Evolutionary conservation across 768 basidiomycete genomes (phyloP).

Genomic region (Hemileccinum rubropunctum): DNA sequence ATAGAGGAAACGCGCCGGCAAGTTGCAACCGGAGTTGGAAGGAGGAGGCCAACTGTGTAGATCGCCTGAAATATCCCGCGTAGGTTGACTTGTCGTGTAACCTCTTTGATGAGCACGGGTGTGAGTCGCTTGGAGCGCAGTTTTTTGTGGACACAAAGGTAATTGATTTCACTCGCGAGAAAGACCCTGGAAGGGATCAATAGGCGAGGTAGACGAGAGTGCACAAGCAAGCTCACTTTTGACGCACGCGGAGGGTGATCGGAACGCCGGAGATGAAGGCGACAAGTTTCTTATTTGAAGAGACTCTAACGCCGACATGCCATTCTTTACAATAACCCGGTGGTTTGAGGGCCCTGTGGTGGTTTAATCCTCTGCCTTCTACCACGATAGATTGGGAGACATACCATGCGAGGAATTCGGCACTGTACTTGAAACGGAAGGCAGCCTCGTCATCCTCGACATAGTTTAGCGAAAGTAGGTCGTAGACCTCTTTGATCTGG

Average conservation of each 20-base stretch:
- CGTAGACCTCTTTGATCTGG: conserved; percentile 88
- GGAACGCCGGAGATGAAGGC: conserved; percentile 97
- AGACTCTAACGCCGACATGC: conserved; percentile 94
- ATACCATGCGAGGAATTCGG: conserved; percentile 91
- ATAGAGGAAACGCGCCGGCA: conserved; percentile 55
- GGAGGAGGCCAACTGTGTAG: conserved; percentile 90
- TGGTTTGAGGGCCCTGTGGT: conserved; percentile 82
- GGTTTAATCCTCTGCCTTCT: not conserved
- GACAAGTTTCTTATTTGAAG: conserved; percentile 88
- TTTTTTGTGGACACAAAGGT: conserved; percentile 97
- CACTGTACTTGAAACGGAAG: conserved; percentile 96
- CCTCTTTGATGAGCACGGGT: conserved; percentile 96
- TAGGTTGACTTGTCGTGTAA: conserved; percentile 89
- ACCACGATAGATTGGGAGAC: conserved; percentile 8
- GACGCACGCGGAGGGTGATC: conserved; percentile 77
- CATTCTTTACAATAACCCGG: conserved; percentile 93
- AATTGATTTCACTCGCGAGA: conserved; percentile 88
- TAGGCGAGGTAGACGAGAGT: not conserved
- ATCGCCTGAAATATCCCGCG: conserved; percentile 94
- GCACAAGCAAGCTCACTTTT: conserved; percentile 53
- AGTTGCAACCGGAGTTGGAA: conserved; percentile 90
- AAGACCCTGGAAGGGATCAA: conserved; percentile 50
- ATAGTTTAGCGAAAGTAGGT: conserved; percentile 88
- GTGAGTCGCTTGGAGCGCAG: conserved; percentile 91
- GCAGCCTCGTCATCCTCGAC: conserved; percentile 95